Percentiles rank a stretch among this genome's conserved stretches.
Conservation (phyloP, 1,284 basidiomycete genomes). For the Pseudozyma thailandica region DNA sequence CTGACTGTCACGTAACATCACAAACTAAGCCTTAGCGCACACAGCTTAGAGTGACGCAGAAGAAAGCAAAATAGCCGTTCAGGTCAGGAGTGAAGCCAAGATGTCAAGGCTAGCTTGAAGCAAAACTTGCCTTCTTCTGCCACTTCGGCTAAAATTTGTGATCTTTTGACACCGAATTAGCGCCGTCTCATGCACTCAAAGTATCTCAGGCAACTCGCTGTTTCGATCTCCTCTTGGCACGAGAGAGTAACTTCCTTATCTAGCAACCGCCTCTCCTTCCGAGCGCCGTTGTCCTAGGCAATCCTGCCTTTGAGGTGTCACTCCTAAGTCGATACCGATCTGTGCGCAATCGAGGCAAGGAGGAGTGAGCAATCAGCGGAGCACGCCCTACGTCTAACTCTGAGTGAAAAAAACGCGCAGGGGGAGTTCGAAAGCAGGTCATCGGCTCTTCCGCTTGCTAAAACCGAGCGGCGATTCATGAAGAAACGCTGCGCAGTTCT, state of each 20-base stretch:
- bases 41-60: constrained; percentile 7
- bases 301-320: not conserved
- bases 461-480: not conserved
- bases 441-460: constrained; percentile 16
- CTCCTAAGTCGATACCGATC: not conserved
- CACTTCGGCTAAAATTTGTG: constrained; percentile 25
- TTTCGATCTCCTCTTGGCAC: not conserved
- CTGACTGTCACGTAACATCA: not conserved
- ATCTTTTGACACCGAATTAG: too few relatives aligned
- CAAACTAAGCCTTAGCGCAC: not conserved
- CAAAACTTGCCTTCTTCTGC: not conserved
- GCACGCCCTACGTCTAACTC: not conserved
- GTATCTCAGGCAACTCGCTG: not conserved
- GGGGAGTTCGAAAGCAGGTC: not conserved
- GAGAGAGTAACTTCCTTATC: too few relatives aligned
- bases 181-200: too few relatives aligned
- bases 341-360: not conserved
- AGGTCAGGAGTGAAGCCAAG: not conserved
- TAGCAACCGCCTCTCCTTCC: too few relatives aligned
- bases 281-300: too few relatives aligned
- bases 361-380: not conserved
- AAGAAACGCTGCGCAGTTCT: not conserved
- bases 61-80: not conserved
- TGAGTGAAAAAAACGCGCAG: not conserved
- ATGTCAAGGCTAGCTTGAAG: not conserved